Conservation (phyloP, 2,329 filamentous ascomycete genomes). For the Colletotrichum gigasporum region DNA sequence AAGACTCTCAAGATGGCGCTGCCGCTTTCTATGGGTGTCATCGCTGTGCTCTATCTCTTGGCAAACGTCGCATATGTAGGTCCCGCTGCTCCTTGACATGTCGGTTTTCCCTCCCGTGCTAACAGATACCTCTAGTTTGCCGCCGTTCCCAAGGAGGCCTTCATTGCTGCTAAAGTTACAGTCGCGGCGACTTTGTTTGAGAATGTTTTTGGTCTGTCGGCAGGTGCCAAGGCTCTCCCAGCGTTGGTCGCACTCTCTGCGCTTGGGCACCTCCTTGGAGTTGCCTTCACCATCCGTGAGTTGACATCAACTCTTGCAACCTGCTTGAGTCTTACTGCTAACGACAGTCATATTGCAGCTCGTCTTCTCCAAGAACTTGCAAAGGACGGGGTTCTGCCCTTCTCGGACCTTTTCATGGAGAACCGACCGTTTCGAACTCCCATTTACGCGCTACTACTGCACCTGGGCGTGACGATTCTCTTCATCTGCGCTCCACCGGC, state of each 20-base stretch:
- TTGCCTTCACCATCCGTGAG: constrained; percentile 26
- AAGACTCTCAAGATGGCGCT: constrained; percentile 19
- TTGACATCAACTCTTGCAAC: not conserved
- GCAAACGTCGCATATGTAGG: constrained; percentile 25
- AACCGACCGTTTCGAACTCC: constrained; percentile 37
- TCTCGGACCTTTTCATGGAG: constrained; percentile 37
- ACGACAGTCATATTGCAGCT: not conserved
- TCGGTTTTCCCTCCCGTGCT: too few species aligned
- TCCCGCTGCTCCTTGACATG: not conserved
- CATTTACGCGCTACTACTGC: constrained; percentile 32
- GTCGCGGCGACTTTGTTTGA: constrained; percentile 27
- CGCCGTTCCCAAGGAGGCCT: constrained; percentile 25
- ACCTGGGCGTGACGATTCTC: constrained; percentile 34
- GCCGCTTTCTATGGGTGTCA: constrained; percentile 21
- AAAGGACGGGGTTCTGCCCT: constrained; percentile 32
- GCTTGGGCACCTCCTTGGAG: constrained; percentile 22
- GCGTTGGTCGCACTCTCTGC: constrained; percentile 21
- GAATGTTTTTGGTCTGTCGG: constrained; percentile 21
- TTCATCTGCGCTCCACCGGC: constrained; percentile 37
- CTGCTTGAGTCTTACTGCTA: not conserved
- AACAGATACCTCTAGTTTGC: not conserved
- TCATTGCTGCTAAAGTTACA: constrained; percentile 29
- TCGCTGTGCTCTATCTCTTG: constrained; percentile 18
- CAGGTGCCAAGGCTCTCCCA: constrained; percentile 19
- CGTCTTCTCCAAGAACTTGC: constrained; percentile 36